Conservation (phyloP, 148 eudicot genomes). For the Silene uniflora region DNA sequence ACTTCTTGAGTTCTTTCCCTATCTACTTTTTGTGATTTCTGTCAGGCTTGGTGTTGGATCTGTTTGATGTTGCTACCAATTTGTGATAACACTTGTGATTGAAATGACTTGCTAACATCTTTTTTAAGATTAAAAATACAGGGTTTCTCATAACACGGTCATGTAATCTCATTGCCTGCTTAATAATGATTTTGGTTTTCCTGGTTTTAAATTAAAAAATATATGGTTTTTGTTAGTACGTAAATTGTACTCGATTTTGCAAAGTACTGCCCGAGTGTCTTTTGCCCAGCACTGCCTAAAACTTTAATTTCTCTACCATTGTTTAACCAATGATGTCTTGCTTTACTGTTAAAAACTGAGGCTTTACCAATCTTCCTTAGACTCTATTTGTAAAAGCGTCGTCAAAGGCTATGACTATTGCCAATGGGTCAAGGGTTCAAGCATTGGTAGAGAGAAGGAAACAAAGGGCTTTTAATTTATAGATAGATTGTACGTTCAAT, state of each 20-base stretch:
- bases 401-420: too few relatives aligned
- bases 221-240: not conserved
- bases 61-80: not conserved
- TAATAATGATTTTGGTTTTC: not conserved
- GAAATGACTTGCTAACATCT: not conserved
- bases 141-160: not conserved
- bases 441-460: too few relatives aligned
- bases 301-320: too few relatives aligned
- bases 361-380: too few relatives aligned
- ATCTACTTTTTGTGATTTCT: too few relatives aligned
- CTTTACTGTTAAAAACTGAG: not conserved
- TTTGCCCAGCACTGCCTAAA: too few relatives aligned
- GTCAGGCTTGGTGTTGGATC: not conserved
- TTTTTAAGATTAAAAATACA: not conserved
- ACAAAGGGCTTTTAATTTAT: not conserved
- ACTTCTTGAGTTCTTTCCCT: too few relatives aligned
- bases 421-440: too few relatives aligned
- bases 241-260: too few relatives aligned
- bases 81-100: not conserved
- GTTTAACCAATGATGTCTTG: not conserved
- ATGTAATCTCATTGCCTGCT: constrained; percentile 1
- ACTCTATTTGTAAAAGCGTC: too few relatives aligned
- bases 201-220: too few relatives aligned
- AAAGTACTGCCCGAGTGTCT: too few relatives aligned
- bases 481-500: not conserved